phyloP scores from a whole-genome alignment of 345 rosid genomes.

The Dimocarpus longan region DNA sequence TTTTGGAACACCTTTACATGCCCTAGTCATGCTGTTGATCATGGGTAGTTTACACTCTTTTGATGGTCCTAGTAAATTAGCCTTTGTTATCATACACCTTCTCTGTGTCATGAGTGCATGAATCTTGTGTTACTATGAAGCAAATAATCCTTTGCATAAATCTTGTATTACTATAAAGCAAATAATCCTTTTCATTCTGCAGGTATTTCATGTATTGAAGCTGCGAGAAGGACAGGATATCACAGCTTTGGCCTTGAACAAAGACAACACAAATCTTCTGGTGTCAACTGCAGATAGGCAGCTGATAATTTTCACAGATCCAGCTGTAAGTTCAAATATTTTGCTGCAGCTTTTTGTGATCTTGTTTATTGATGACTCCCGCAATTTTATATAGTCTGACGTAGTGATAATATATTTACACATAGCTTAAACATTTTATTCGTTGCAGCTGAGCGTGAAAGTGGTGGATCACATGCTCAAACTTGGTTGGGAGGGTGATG shows the following conservation, averaged over 20 bases:
- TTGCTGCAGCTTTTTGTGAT: neutral
- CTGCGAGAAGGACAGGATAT: conserved; percentile 80
- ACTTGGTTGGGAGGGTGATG: conserved; percentile 98
- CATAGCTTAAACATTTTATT: conserved; percentile 7
- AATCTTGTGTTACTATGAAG: conserved; percentile 9
- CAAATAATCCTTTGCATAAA: conserved; percentile 9
- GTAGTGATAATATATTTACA: neutral
- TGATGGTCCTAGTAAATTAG: neutral
- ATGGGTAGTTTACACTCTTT: neutral
- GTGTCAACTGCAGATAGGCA: conserved; percentile 92
- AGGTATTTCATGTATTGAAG: conserved; percentile 78
- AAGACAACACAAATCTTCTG: conserved; percentile 85
- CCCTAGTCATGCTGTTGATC: neutral
- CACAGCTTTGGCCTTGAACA: conserved; percentile 75
- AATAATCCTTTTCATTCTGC: conserved; percentile 26
- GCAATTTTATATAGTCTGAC: neutral
- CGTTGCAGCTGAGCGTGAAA: conserved; percentile 81
- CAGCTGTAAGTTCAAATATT: conserved; percentile 66
- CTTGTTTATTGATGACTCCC: neutral
- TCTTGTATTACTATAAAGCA: conserved; percentile 10
- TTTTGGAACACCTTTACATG: neutral
- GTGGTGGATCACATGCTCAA: conserved; percentile 94
- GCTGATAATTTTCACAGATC: conserved; percentile 90
- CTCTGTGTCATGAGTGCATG: neutral
- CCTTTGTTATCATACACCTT: neutral